phyloP scores from a whole-genome alignment of 148 eudicot species.

The Nepenthes mirabilis region DNA sequence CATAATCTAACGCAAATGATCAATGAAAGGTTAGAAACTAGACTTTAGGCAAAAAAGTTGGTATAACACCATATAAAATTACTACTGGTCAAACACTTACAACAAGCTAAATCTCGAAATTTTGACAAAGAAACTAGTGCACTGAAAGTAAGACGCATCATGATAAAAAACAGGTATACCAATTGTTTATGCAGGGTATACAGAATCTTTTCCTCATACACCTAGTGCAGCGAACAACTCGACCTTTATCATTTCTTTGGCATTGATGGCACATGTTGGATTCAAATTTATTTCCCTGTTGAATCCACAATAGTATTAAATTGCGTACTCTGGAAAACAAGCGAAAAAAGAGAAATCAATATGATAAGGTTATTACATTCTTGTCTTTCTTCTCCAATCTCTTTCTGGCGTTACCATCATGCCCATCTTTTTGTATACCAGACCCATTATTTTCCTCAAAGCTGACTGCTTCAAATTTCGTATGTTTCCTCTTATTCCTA shows the following conservation, averaged over 20 bases:
- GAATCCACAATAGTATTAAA: not conserved
- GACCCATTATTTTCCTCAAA: too few species aligned
- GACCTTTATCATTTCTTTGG: conserved; percentile 42
- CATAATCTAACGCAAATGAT: too few species aligned
- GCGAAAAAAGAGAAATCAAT: not conserved
- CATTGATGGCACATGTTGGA: conserved; percentile 48
- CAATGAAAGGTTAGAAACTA: too few species aligned
- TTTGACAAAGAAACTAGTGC: too few species aligned
- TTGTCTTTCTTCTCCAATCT: not conserved
- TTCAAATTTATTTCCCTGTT: conserved; percentile 22
- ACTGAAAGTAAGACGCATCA: too few species aligned
- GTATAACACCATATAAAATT: too few species aligned
- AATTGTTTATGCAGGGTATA: conserved; percentile 19
- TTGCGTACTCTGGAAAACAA: not conserved
- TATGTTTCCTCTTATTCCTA: not conserved
- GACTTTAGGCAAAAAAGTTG: too few species aligned
- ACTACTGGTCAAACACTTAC: too few species aligned
- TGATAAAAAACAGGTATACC: conserved; percentile 10
- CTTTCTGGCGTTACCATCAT: too few species aligned
- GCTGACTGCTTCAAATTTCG: too few species aligned
- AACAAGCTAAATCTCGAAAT: too few species aligned
- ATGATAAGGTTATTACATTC: not conserved
- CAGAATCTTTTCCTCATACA: conserved; percentile 35
- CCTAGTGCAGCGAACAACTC: conserved; percentile 31
- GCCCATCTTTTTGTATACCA: too few species aligned